Evolutionary conservation across 805 yeast genomes (phyloP).

Genomic region (Saturnispora quitensis): DNA sequence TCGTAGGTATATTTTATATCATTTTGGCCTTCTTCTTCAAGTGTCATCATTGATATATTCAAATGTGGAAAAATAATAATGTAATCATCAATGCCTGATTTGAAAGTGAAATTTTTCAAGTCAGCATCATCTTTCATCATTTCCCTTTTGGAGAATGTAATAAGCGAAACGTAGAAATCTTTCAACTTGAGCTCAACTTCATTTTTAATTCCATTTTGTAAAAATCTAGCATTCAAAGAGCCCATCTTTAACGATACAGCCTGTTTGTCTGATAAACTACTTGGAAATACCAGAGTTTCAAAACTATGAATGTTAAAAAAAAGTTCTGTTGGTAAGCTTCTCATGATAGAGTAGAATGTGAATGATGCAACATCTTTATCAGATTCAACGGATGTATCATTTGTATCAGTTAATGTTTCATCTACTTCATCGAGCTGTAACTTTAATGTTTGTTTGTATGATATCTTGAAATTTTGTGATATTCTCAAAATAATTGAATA

Average conservation of each 20-base stretch:
- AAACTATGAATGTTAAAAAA: constrained; percentile 51
- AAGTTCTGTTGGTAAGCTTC: constrained; percentile 55
- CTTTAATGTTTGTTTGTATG: constrained; percentile 66
- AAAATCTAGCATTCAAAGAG: constrained; percentile 42
- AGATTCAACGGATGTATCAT: not conserved
- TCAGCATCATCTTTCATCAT: constrained; percentile 33
- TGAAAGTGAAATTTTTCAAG: not conserved
- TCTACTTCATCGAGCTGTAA: constrained; percentile 20
- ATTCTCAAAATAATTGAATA: constrained; percentile 61
- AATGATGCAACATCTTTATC: constrained; percentile 8
- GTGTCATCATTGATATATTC: constrained; percentile 71
- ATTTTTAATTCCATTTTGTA: constrained; percentile 42
- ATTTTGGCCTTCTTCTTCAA: constrained; percentile 49
- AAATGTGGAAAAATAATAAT: constrained; percentile 76
- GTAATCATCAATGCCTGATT: constrained; percentile 38
- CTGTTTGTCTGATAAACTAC: constrained; percentile 67
- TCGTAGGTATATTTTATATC: constrained; percentile 57
- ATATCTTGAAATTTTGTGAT: constrained; percentile 59
- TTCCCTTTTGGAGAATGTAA: constrained; percentile 42
- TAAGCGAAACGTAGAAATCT: constrained; percentile 58
- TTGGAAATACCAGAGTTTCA: constrained; percentile 67
- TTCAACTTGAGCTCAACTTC: constrained; percentile 51
- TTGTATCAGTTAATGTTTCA: not conserved
- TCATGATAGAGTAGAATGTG: constrained; percentile 22
- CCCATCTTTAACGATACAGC: constrained; percentile 58